Conservation (phyloP, 2,329 filamentous ascomycete genomes). For the Trichoderma polysporum region DNA sequence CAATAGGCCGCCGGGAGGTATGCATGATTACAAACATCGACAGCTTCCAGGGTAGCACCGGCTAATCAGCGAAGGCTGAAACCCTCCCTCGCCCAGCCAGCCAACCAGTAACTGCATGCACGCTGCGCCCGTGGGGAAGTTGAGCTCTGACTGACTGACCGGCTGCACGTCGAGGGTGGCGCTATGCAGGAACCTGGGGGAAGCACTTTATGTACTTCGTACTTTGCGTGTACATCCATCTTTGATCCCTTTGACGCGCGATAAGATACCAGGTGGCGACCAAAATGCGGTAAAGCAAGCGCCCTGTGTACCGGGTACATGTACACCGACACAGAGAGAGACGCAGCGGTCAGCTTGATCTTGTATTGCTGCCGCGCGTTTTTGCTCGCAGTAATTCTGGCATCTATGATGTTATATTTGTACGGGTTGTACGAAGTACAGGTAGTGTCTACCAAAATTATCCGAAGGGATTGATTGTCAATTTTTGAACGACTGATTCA, state of each 20-base stretch:
- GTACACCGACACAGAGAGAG: not conserved
- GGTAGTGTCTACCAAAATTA: not conserved
- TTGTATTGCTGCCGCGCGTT: not conserved
- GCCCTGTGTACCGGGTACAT: not conserved
- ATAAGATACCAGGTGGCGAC: not conserved
- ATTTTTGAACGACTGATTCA: not conserved
- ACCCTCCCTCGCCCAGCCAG: not conserved
- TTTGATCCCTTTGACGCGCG: not conserved
- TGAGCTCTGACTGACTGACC: not conserved
- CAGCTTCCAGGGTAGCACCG: not conserved
- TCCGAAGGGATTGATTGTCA: not conserved
- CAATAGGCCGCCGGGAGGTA: not conserved
- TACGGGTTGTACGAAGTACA: no score
- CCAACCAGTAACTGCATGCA: not conserved
- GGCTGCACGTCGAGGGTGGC: slow-evolving; percentile 7
- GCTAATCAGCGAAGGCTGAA: not conserved
- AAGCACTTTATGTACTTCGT: not conserved
- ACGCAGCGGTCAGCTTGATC: not conserved
- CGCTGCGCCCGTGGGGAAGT: slow-evolving; percentile 4
- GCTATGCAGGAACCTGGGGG: slow-evolving; percentile 11
- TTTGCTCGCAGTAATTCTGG: not conserved
- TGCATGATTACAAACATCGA: slow-evolving; percentile 1
- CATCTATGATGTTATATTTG: no score
- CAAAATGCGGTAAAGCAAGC: not conserved
- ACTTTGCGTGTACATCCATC: no score